Percentiles rank a stretch among this genome's conserved stretches.
Evolutionary conservation across 2,329 filamentous ascomycete genomes (phyloP).

Genomic region (Hypomyces rosellus): DNA sequence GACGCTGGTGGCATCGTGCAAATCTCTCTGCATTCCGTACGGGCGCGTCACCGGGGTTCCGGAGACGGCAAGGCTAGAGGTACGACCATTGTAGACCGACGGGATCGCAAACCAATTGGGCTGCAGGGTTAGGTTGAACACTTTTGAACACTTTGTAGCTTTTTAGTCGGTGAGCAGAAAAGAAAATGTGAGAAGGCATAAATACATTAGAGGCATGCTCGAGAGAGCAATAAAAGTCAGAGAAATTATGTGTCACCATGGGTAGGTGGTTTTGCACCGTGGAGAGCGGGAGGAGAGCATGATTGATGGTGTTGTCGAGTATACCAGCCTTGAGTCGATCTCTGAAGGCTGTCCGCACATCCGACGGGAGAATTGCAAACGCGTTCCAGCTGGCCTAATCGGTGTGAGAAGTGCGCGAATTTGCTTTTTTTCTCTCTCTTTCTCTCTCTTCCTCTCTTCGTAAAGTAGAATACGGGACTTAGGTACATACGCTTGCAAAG

Average conservation of each 20-base stretch:
- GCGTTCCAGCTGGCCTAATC: not conserved
- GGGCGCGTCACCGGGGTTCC: slow-evolving; percentile 62
- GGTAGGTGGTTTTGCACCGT: not conserved
- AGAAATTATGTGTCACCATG: not conserved
- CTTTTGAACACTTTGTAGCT: not conserved
- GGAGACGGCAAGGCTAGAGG: slow-evolving; percentile 64
- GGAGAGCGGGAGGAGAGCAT: not conserved
- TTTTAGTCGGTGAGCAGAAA: not conserved
- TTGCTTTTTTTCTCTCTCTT: no score
- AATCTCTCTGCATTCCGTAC: slow-evolving; percentile 49
- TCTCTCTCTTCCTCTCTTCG: no score
- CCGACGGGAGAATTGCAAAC: not conserved
- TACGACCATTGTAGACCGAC: slow-evolving; percentile 67
- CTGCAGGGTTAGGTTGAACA: not conserved
- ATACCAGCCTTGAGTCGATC: not conserved
- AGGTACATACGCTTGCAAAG: not conserved
- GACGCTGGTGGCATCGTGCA: not conserved
- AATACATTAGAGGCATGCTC: not conserved
- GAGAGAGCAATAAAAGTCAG: not conserved
- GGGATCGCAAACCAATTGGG: slow-evolving; percentile 66
- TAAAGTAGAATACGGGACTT: not conserved
- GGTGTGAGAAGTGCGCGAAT: not conserved
- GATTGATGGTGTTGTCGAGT: not conserved
- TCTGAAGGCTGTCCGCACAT: not conserved
- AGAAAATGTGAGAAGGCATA: no score